Evolutionary conservation across 148 eudicot genomes (phyloP).

Genomic region (Limonium bicolor): DNA sequence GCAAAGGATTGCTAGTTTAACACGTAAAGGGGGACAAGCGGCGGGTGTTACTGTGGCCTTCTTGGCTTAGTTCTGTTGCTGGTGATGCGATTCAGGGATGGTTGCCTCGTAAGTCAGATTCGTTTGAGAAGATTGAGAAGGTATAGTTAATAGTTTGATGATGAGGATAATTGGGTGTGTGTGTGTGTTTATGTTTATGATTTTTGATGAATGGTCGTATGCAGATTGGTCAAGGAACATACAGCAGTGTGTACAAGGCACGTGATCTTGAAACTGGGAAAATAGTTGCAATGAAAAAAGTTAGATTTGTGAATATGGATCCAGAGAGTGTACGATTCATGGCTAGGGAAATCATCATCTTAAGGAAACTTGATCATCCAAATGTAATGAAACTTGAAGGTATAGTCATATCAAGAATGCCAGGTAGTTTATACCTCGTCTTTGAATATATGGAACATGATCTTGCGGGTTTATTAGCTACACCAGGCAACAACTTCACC

Average conservation of each 20-base stretch:
- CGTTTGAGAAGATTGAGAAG: constrained; percentile 5
- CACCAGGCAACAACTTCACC: constrained; percentile 44
- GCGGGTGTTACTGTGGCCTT: constrained; percentile 7
- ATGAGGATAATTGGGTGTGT: neutral
- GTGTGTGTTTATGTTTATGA: neutral
- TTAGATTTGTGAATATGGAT: constrained; percentile 80
- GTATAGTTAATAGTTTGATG: constrained; percentile 2
- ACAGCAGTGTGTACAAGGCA: constrained; percentile 82
- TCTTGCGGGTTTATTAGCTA: constrained; percentile 62
- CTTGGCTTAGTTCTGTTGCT: constrained; percentile 7
- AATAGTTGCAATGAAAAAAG: constrained; percentile 79
- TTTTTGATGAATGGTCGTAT: constrained; percentile 2
- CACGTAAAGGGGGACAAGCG: neutral
- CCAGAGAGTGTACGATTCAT: constrained; percentile 90
- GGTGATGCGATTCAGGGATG: constrained; percentile 9
- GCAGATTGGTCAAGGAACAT: constrained; percentile 96
- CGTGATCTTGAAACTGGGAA: constrained; percentile 65
- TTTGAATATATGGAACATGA: constrained; percentile 94
- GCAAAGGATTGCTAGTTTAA: constrained; percentile 1
- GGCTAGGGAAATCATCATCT: constrained; percentile 77
- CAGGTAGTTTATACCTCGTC: constrained; percentile 77
- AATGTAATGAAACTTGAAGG: constrained; percentile 78
- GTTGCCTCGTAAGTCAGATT: constrained; percentile 2
- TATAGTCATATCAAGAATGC: constrained; percentile 64
- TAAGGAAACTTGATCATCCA: constrained; percentile 76